phyloP scores from a whole-genome alignment of 2,329 filamentous ascomycete genomes.

The Simplicillium sp. region DNA sequence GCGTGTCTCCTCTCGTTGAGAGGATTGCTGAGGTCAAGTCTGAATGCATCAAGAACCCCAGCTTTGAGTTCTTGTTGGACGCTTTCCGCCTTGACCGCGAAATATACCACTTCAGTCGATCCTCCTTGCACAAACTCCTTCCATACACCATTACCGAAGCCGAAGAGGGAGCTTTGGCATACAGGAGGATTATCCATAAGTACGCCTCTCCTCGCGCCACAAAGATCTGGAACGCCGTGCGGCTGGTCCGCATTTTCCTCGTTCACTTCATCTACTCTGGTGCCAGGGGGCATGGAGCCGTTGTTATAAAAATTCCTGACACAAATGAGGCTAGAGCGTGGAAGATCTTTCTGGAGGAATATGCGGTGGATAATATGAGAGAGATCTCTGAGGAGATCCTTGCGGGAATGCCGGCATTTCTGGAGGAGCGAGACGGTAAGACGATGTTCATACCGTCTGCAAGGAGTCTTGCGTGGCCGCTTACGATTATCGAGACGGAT shows the following conservation, averaged over 20 bases:
- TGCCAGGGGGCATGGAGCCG: background rate
- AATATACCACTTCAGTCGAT: too few relatives aligned
- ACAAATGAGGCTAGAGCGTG: slow-evolving; percentile 2
- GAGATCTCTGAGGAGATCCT: slow-evolving; percentile 11
- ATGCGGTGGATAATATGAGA: slow-evolving; percentile 8
- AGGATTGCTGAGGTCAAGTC: slow-evolving; percentile 10
- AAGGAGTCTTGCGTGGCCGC: slow-evolving; percentile 14
- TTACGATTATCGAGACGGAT: slow-evolving; percentile 10
- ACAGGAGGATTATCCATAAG: slow-evolving; percentile 7
- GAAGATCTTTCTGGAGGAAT: slow-evolving; percentile 2
- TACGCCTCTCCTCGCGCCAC: slow-evolving; percentile 12
- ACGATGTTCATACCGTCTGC: slow-evolving; percentile 11
- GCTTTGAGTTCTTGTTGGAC: background rate
- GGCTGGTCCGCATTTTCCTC: slow-evolving; percentile 15
- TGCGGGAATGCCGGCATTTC: slow-evolving; percentile 11
- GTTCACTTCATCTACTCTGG: slow-evolving; percentile 8
- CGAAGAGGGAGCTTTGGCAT: slow-evolving; percentile 7
- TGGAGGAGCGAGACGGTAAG: slow-evolving; percentile 4
- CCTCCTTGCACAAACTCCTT: too few relatives aligned
- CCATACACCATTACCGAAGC: background rate
- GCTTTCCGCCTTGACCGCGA: too few relatives aligned
- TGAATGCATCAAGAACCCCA: background rate
- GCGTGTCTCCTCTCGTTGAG: slow-evolving; percentile 9
- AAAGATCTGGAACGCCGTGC: slow-evolving; percentile 16
- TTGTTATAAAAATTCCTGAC: slow-evolving; percentile 2